A percentile compares a stretch with the other conserved stretches of the same genome.
Conservation (phyloP, 371 early-diverging fungal genomes). For the Lichtheimia ornata region DNA sequence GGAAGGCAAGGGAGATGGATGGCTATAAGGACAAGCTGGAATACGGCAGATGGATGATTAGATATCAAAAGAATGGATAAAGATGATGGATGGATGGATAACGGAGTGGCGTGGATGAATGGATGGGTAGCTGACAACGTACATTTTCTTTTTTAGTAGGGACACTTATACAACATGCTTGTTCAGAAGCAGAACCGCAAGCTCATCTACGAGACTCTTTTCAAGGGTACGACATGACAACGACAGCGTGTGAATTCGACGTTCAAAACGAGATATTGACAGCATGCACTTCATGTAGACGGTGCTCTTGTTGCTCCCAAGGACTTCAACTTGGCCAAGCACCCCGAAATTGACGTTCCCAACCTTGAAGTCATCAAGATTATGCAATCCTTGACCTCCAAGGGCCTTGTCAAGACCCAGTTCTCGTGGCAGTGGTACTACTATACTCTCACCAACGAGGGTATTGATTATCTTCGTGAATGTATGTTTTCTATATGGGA, state of each 20-base stretch:
- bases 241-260: too few relatives aligned
- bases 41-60: slow-evolving; percentile 12
- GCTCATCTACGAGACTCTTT: slow-evolving; percentile 90
- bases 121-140: slow-evolving; percentile 5
- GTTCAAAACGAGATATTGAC: not conserved
- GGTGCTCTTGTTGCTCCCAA: slow-evolving; percentile 98
- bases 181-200: slow-evolving; percentile 96
- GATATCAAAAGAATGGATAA: not conserved
- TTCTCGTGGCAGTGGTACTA: slow-evolving; percentile 99
- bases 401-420: slow-evolving; percentile 92
- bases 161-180: slow-evolving; percentile 65
- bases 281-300: slow-evolving; percentile 56
- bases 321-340: slow-evolving; percentile 95
- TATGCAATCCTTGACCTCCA: slow-evolving; percentile 95
- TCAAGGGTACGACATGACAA: slow-evolving; percentile 64
- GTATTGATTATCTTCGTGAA: slow-evolving; percentile 97
- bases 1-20: not conserved
- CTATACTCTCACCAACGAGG: slow-evolving; percentile 97
- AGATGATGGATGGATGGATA: slow-evolving; percentile 5
- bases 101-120: not conserved
- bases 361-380: slow-evolving; percentile 99
- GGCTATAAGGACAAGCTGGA: slow-evolving; percentile 1
- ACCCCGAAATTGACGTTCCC: slow-evolving; percentile 93
- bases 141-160: not conserved
- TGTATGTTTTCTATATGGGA: slow-evolving; percentile 33